Percentiles rank a stretch among this genome's conserved stretches.
These are phyloP conservation scores for Elaphomyces granulatus DNA, from an alignment of 495 filamentous ascomycete species.

Conservation along the genomic window DNA sequence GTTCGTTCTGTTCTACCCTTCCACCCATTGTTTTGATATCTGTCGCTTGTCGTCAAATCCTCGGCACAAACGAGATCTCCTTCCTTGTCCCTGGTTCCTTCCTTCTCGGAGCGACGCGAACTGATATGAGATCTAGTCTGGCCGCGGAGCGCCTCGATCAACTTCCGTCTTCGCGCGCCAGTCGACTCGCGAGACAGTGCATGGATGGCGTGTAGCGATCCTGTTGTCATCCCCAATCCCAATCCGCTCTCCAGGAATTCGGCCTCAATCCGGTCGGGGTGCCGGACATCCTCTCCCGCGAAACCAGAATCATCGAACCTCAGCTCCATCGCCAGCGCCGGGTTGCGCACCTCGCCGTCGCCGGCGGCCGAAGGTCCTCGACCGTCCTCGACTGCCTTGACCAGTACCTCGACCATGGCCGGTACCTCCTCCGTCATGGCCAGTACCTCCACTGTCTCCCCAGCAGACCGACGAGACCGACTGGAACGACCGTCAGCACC, in stretches of 20 bases:
- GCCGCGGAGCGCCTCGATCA: conserved; percentile 52
- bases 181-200: conserved; percentile 22
- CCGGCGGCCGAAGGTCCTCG: neutral
- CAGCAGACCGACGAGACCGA: conserved; percentile 18
- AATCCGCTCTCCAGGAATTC: conserved; percentile 18
- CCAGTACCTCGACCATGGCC: no score
- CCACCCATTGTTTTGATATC: neutral
- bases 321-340: conserved; percentile 33
- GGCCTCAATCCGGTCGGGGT: conserved; percentile 18
- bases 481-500: no score
- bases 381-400: no score
- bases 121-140: conserved; percentile 54
- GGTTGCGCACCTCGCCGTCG: conserved; percentile 31
- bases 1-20: neutral
- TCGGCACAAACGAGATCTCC: no score
- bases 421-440: neutral
- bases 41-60: neutral
- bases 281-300: no score
- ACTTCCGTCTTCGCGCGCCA: conserved; percentile 23
- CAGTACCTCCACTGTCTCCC: neutral
- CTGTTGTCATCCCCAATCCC: conserved; percentile 27
- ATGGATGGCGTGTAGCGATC: conserved; percentile 35
- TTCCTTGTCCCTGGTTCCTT: neutral
- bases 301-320: conserved; percentile 29
- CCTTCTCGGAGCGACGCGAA: conserved; percentile 25